Evolutionary conservation across 2,329 filamentous ascomycete species (phyloP), one percentile per base, ranked within the genome.

Genomic region (Pseudomassariella vexata): DNA sequence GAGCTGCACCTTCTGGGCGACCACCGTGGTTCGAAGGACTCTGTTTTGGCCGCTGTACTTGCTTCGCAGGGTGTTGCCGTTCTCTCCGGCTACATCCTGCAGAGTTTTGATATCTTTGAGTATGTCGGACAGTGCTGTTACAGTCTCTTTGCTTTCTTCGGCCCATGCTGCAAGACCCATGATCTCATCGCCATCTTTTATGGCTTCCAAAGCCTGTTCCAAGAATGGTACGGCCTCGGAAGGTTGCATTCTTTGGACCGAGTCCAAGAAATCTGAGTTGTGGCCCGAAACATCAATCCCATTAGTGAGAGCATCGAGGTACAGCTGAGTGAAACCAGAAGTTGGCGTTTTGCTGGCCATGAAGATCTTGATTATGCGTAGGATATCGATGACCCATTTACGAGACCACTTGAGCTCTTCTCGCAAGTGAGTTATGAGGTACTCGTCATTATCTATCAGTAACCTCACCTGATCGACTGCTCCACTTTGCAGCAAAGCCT

Each of bases 1-100:
- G 24, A 92, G 67, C 48, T 88, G 80, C 12, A 92, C 84, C 51
- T 85, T 84, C 50, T 90, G 84, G 11, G 84, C 84, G 30, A 90
- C 77, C 19, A 90, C 76, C 0, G 85, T 90, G 2, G 85, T 86
- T 26, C 86, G 72, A 24, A 86, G 60, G 25, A 82, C 77, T 42
- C 77, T 79, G 57, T 73, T 74, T 41, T 82, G 79, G 9, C 82
- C 70, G 45, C 81, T 81, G 55, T 92, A 84, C 52, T 81, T 82
- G 59, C 81, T 94, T 40, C 80, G 78, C 19, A 94, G 67, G 4
- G 66, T 57, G 22, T 62, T 64, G 8, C 66, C 60, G 4, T 62
- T 51, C 26, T 62, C 55, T 27, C 66, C 53, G 11, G 73, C 65
- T 25, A 57, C 57, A 20, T 57, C 48, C 15, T 68, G 48, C 5